A percentile compares a stretch with the other conserved stretches of the same genome.
phyloP scores from a whole-genome alignment of 31 red algal genomes.

The Asparagopsis taxiformis region DNA sequence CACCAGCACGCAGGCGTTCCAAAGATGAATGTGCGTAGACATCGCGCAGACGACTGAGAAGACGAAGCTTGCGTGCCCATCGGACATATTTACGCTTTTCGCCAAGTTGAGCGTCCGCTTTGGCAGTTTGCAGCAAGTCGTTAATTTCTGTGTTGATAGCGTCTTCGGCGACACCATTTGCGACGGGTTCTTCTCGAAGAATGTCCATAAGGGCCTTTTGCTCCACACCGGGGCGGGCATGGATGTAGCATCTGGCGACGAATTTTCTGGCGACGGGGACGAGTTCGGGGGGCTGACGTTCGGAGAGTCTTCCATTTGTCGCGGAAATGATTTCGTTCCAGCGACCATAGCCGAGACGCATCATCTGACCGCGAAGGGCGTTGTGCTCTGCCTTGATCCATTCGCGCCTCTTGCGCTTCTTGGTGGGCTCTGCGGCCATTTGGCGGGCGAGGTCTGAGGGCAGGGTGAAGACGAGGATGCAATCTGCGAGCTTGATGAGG shows the following conservation, averaged over 20 bases:
- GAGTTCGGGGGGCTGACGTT: constrained; percentile 58
- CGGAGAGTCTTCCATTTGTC: constrained; percentile 45
- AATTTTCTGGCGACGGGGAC: constrained; percentile 59
- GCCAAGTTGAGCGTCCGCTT: constrained; percentile 14
- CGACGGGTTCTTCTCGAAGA: constrained; percentile 36
- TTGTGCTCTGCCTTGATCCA: constrained; percentile 78
- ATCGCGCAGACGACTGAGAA: constrained; percentile 67
- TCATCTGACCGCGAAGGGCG: constrained; percentile 40
- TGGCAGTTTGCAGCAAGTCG: constrained; percentile 40
- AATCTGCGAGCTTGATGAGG: constrained; percentile 13
- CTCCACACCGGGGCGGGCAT: constrained; percentile 60
- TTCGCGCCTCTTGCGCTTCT: constrained; percentile 40
- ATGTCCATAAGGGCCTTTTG: constrained; percentile 72
- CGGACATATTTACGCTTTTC: constrained; percentile 90
- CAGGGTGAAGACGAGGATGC: background rate
- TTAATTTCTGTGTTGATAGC: constrained; percentile 33
- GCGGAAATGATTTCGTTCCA: constrained; percentile 70
- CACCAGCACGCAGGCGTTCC: constrained; percentile 43
- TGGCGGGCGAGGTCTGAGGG: background rate
- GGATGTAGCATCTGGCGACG: constrained; percentile 64
- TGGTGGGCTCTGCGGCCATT: background rate
- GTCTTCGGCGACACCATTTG: constrained; percentile 10
- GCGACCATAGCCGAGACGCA: constrained; percentile 87
- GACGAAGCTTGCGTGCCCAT: constrained; percentile 81
- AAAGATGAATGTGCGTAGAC: constrained; percentile 46